A percentile compares a stretch with the other conserved stretches of the same genome.
phyloP scores from a whole-genome alignment of 2,329 filamentous ascomycete species.

The Moelleriella libera region DNA sequence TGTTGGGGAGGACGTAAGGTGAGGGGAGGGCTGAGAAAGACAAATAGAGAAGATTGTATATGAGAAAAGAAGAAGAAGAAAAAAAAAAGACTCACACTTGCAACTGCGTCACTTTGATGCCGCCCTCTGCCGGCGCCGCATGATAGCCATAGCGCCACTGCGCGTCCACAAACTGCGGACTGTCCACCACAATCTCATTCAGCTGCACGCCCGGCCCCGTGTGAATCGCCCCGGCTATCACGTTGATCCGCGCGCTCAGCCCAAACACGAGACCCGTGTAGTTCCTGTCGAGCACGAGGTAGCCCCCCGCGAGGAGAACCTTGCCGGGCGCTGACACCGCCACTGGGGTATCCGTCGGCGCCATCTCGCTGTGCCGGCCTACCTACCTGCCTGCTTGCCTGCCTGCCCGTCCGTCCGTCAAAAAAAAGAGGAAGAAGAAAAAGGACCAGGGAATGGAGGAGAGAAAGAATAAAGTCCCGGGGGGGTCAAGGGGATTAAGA shows the following conservation, averaged over 20 bases:
- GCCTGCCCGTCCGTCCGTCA: neutral
- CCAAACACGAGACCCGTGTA: conserved; percentile 67
- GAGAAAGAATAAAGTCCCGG: no score
- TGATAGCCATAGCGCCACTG: conserved; percentile 80
- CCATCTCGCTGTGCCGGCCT: neutral
- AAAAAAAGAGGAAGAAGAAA: no score
- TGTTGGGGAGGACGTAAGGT: no score
- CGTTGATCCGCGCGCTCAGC: conserved; percentile 53
- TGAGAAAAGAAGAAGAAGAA: neutral
- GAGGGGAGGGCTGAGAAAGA: no score
- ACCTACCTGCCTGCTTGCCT: neutral
- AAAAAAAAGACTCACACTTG: conserved; percentile 46
- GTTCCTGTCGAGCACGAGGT: conserved; percentile 78
- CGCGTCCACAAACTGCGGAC: conserved; percentile 80
- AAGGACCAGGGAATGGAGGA: no score
- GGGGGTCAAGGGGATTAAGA: no score
- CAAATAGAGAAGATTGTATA: no score
- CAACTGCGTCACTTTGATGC: conserved; percentile 67
- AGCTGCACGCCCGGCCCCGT: conserved; percentile 49
- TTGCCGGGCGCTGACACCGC: conserved; percentile 90
- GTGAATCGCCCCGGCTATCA: conserved; percentile 41
- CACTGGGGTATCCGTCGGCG: conserved; percentile 18
- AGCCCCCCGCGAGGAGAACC: conserved; percentile 87
- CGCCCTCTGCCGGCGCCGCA: conserved; percentile 55
- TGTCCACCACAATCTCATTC: conserved; percentile 69